Conservation (phyloP, 148 eudicot species). For the Drosera capensis region DNA sequence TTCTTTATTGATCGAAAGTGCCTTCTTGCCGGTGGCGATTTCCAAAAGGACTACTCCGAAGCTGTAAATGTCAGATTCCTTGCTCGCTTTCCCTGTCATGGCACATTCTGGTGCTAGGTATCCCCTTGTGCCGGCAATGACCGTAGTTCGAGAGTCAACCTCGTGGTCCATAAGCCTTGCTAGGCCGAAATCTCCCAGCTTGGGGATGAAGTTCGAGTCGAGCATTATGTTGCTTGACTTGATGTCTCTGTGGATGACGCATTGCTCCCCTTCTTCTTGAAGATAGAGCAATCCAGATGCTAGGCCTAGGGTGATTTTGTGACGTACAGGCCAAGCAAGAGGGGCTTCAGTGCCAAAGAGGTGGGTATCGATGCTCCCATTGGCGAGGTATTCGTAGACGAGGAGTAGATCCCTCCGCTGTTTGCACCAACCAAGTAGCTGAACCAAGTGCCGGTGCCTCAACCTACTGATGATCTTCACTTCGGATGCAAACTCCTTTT, state of each 20-base stretch:
- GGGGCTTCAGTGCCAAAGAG: constrained; percentile 16
- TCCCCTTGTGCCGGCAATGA: too few species aligned
- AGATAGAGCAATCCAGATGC: constrained; percentile 8
- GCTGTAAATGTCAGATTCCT: too few species aligned
- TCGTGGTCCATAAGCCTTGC: constrained; percentile 8
- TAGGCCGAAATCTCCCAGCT: constrained; percentile 12
- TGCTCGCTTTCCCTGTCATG: too few species aligned
- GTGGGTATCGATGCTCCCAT: constrained; percentile 30
- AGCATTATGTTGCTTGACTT: constrained; percentile 14
- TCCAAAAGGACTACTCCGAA: too few species aligned
- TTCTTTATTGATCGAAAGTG: too few species aligned
- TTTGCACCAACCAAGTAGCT: constrained; percentile 32
- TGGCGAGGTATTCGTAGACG: constrained; percentile 36
- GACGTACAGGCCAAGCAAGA: constrained; percentile 23
- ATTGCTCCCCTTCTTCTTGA: constrained; percentile 12
- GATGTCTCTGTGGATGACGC: constrained; percentile 12
- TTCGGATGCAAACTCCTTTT: constrained; percentile 13
- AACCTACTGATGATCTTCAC: constrained; percentile 16
- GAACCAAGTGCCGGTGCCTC: constrained; percentile 17
- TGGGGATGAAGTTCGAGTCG: constrained; percentile 6
- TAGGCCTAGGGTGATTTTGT: constrained; percentile 9
- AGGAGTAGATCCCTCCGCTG: constrained; percentile 18
- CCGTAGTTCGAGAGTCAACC: too few species aligned
- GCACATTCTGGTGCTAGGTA: too few species aligned
- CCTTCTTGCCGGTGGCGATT: too few species aligned